Percentiles rank a stretch among this genome's conserved stretches.
Evolutionary conservation across 345 rosid genomes (phyloP).

Genomic region (Gynandropsis gynandra): DNA sequence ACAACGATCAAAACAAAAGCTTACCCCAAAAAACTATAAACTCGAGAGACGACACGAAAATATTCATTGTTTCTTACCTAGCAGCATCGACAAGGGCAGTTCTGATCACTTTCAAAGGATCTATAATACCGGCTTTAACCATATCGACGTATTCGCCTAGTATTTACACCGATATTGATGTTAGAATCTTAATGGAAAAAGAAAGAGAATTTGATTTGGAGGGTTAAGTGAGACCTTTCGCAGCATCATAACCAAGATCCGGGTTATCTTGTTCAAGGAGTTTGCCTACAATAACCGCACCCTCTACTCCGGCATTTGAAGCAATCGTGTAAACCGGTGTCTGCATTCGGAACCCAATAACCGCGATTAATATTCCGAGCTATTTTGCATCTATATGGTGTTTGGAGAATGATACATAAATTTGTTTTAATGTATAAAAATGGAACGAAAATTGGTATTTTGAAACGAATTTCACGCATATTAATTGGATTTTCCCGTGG

Average conservation of each 20-base stretch:
- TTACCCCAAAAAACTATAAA: slow-evolving; percentile 10
- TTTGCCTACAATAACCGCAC: slow-evolving; percentile 94
- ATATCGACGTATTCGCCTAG: slow-evolving; percentile 89
- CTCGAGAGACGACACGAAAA: slow-evolving; percentile 16
- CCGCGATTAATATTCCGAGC: not conserved
- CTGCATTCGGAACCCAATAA: slow-evolving; percentile 31
- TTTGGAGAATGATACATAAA: too few species aligned
- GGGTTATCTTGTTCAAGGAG: slow-evolving; percentile 83
- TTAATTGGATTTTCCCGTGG: too few species aligned
- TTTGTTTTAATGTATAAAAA: too few species aligned
- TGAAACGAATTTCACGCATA: too few species aligned
- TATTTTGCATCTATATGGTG: not conserved
- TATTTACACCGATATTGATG: not conserved
- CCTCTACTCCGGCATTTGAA: slow-evolving; percentile 88
- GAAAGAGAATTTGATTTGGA: not conserved
- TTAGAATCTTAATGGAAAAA: not conserved
- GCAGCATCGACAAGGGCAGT: slow-evolving; percentile 92
- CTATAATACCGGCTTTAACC: slow-evolving; percentile 87
- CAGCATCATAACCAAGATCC: slow-evolving; percentile 96
- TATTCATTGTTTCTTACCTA: slow-evolving; percentile 42
- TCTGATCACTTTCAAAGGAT: slow-evolving; percentile 90
- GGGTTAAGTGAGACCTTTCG: slow-evolving; percentile 52
- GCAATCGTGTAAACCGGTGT: slow-evolving; percentile 83
- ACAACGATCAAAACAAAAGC: not conserved
- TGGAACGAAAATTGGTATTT: too few species aligned